Base-by-base conservation (phyloP, 768 basidiomycete species). In the Mycena polygramma region DNA sequence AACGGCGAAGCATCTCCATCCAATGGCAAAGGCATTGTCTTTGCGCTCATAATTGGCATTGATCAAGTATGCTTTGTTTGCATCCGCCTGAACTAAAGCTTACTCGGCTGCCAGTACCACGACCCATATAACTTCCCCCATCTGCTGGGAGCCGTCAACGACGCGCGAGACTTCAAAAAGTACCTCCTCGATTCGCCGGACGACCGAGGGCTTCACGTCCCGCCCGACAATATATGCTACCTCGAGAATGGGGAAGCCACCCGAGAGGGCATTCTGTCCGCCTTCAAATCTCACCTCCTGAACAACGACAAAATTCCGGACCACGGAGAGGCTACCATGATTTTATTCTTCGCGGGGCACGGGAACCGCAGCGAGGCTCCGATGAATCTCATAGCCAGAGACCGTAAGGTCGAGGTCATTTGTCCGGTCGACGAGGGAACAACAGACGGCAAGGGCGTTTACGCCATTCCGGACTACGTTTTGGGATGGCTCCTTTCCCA, bases 351-450 rank as follows among this genome's bases (percentile, higher is more conserved):
- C 13, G 53, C 53, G 53, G 53, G 53, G 15, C 53, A 54, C 19
- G 53, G 53, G 10, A 37, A 35, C 19, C 53, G 35, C 19, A 24
- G 13, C 17, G 19, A 36, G 19, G 53, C 19, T n/a, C 15, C 53
- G 3, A 8, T 17, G 24, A 45, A 60, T 7, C 26, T 35, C 15
- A 54, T 36, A 2, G 15, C 35, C 8, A 13, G 15, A 15, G 52
- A 53, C 2, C 8, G 5, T 4, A 54, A 36, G 20, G 53, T 54
- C 19, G 53, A 54, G 35, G 19, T 35, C 15, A 36, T 54, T 20
- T 54, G 53, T 36, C 53, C 53, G 14, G 53, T 54, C 24, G 53
- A 54, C 19, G 53, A 54, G 35, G 36, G 53, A 36, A 54, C 53
- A 19, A 37, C 4, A 8, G 20, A 54, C 20, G 35, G 53, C 17